A percentile compares a stretch with the other conserved stretches of the same genome.
phyloP scores from a whole-genome alignment of 257 asterid genomes.

The Solanum etuberosum region DNA sequence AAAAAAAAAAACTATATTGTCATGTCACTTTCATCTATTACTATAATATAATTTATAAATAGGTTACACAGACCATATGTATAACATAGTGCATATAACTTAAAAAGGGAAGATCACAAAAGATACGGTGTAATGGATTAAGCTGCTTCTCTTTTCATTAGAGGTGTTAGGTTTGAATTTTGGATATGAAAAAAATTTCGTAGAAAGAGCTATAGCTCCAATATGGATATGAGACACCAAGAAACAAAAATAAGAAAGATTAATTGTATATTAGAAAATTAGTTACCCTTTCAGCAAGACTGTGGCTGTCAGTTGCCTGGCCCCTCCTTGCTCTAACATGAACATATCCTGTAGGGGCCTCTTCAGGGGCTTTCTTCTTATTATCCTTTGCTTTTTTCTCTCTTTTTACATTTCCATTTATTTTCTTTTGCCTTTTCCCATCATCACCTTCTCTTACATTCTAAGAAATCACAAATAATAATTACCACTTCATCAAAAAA shows the following conservation, averaged over 20 bases:
- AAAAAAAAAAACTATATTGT: neutral
- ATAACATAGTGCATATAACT: neutral
- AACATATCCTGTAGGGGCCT: constrained; percentile 33
- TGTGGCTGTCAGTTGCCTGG: constrained; percentile 82
- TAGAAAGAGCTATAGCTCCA: no score
- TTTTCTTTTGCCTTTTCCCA: constrained; percentile 22
- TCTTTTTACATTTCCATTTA: constrained; percentile 10
- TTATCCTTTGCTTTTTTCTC: constrained; percentile 15
- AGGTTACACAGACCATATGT: neutral
- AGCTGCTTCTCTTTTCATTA: no score
- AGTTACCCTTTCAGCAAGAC: constrained; percentile 78
- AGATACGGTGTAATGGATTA: no score
- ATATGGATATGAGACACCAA: fast-evolving
- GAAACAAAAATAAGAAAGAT: neutral
- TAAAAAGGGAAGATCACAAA: neutral
- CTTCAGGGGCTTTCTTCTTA: constrained; percentile 12
- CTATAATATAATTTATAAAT: neutral
- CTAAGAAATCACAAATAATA: constrained; percentile 4
- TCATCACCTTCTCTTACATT: constrained; percentile 7
- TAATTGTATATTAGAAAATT: neutral
- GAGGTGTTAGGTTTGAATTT: no score
- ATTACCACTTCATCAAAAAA: neutral
- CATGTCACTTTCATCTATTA: neutral
- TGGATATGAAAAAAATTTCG: fast-evolving
- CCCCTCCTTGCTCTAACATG: constrained; percentile 90